Base-by-base conservation (phyloP, 352 stramenopile species). In the Pythium scleroteichum region DNA sequence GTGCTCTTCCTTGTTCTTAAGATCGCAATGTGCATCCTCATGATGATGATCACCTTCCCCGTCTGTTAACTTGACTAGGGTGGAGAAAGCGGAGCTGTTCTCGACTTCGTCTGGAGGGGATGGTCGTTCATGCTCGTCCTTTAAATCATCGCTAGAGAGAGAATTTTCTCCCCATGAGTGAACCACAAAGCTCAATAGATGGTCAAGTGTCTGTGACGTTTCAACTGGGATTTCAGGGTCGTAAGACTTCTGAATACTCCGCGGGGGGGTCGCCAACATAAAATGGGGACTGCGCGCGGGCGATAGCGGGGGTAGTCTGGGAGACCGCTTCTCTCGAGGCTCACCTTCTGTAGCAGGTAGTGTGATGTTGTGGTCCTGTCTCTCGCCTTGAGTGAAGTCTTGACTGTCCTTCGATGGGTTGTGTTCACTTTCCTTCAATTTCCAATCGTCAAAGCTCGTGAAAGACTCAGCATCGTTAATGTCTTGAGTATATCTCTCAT, bases 171-270 rank as follows among this genome's bases (percentile, higher is more conserved):
- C 60, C 76, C 76, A 85, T 14, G 71, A 76, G 42, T 82, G 76
- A 12, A 85, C 69, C 17, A 85, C 73, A 33, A 80, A 73, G 35
- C 64, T 81, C 2, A 85, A 60, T n/a, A 85, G 61, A 23, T 48
- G 72, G 38, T 85, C 59, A 1, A 85, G 62, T 2, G 56, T 66
- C 42, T 71, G 50, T 26, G 58, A 57, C 7, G 56, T 63, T 32
- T 71, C 56, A 0, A 39, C 32, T 5, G 63, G 29, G 16, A 64
- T 59, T 39, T 53, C 50, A 3, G 52, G 24, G 6, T 49, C 51
- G 5, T 12, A 19, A 13, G 16, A 3, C 19, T 58, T 39, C 10
- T 47, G 35, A 16, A 38, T 23, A 35, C 51, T 39, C 5, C 47
- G 47, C 2, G 46, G 59, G 12, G 52, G 24, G 39, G 39, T 16